phyloP scores from a whole-genome alignment of 2,329 filamentous ascomycete species.

The Hypoxylon sp. region DNA sequence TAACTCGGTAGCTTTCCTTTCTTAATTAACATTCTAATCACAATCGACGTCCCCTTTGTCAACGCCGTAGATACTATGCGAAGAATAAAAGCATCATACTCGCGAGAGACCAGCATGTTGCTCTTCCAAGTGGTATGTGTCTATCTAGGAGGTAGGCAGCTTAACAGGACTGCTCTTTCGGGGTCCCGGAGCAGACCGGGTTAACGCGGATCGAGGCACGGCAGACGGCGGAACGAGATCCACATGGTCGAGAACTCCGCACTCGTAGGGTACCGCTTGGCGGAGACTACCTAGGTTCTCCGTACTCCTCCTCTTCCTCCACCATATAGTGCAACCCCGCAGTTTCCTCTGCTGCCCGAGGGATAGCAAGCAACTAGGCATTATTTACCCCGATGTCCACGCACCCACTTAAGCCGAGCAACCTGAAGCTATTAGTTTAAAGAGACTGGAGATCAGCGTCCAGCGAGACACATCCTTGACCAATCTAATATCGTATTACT shows the following conservation, averaged over 20 bases:
- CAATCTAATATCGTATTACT: background rate
- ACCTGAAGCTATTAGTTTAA: slow-evolving; percentile 7
- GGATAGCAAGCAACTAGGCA: slow-evolving; percentile 22
- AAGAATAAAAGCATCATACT: background rate
- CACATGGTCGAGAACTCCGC: slow-evolving; percentile 22
- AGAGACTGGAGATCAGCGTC: slow-evolving; percentile 6
- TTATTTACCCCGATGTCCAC: slow-evolving; percentile 24
- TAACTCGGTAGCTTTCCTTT: background rate
- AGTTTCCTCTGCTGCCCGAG: slow-evolving; percentile 19
- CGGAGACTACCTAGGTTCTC: background rate
- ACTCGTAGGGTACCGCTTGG: slow-evolving; percentile 15
- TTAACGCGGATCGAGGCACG: slow-evolving; percentile 1
- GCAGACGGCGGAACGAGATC: slow-evolving; percentile 14
- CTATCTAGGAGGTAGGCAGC: background rate
- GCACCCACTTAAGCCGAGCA: slow-evolving; percentile 24
- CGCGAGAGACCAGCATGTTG: too few species aligned
- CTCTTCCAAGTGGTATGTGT: too few species aligned
- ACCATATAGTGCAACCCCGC: slow-evolving; percentile 27
- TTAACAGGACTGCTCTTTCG: background rate
- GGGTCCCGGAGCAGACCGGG: slow-evolving; percentile 1
- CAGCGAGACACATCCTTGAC: background rate
- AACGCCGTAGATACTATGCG: background rate
- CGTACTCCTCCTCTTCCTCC: slow-evolving; percentile 10
- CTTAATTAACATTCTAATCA: background rate
- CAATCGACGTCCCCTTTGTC: background rate